Conservation (phyloP, 176 grass and related monocot genomes). For the Phyllostachys edulis region DNA sequence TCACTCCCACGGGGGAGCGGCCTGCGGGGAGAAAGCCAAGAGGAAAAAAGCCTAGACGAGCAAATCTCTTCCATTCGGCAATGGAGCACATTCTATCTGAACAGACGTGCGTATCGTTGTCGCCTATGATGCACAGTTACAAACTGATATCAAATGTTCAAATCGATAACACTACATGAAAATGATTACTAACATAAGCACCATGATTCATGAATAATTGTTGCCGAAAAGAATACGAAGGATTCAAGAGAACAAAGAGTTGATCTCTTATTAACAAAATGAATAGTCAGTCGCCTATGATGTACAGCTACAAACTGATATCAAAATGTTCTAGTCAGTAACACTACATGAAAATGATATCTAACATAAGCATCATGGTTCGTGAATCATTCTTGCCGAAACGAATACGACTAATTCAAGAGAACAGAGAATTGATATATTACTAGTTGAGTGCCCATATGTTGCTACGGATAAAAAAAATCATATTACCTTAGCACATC, state of each 20-base stretch:
- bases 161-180: background rate
- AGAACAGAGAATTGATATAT: constrained; percentile 9
- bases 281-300: too few species aligned
- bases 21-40: too few species aligned
- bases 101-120: too few species aligned
- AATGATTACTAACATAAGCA: background rate
- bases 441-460: too few species aligned
- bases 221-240: background rate
- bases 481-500: too few species aligned
- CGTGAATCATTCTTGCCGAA: background rate
- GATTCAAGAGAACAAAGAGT: constrained; percentile 1
- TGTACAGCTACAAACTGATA: too few species aligned
- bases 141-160: background rate
- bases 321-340: background rate
- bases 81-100: too few species aligned
- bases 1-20: too few species aligned
- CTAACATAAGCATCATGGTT: background rate
- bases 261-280: constrained; percentile 28
- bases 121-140: too few species aligned
- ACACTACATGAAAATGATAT: background rate
- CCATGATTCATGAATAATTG: background rate
- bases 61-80: too few species aligned
- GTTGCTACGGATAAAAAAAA: too few species aligned
- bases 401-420: background rate
- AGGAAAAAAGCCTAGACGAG: too few species aligned